Percentiles rank a stretch among this genome's conserved stretches.
These are phyloP conservation scores for Fomitopsis pulvina DNA, from an alignment of 768 basidiomycete species.

Conservation along the genomic window DNA sequence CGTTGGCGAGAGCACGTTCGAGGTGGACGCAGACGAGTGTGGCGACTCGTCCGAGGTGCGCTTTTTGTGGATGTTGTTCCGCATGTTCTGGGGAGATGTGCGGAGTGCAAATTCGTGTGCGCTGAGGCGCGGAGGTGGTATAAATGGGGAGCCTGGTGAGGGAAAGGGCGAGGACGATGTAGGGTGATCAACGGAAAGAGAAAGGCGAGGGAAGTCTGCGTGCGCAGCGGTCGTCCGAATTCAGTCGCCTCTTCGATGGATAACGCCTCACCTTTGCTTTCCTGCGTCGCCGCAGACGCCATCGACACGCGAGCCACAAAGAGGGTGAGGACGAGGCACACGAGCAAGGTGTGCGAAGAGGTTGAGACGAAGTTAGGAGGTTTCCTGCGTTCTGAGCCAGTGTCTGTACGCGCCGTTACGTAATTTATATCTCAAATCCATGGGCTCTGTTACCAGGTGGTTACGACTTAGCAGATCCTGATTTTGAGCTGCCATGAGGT, in stretches of 20 bases:
- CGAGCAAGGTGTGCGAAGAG: neutral
- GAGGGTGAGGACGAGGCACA: constrained; percentile 1
- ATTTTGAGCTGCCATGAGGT: no score
- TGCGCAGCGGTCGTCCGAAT: constrained; percentile 7
- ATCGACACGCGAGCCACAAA: constrained; percentile 6
- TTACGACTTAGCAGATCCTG: no score
- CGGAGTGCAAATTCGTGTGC: constrained; percentile 63
- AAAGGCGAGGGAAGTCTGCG: constrained; percentile 22
- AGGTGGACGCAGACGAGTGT: neutral
- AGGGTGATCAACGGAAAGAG: constrained; percentile 31
- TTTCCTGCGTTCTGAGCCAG: neutral
- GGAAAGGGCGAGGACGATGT: constrained; percentile 45
- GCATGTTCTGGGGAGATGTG: constrained; percentile 24
- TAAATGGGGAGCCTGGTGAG: constrained; percentile 59
- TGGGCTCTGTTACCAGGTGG: no score
- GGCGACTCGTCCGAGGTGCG: constrained; percentile 1
- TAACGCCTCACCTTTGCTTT: constrained; percentile 14
- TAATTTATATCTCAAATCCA: neutral
- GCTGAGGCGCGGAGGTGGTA: constrained; percentile 61
- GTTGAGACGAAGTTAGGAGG: neutral
- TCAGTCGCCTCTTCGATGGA: constrained; percentile 7
- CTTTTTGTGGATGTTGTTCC: constrained; percentile 4
- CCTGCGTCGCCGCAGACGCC: constrained; percentile 20
- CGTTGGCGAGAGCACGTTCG: neutral
- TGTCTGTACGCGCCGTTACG: neutral